These are phyloP conservation scores for Lachancea nothofagi DNA, from an alignment of 805 yeast genomes.

Conservation along the genomic window DNA sequence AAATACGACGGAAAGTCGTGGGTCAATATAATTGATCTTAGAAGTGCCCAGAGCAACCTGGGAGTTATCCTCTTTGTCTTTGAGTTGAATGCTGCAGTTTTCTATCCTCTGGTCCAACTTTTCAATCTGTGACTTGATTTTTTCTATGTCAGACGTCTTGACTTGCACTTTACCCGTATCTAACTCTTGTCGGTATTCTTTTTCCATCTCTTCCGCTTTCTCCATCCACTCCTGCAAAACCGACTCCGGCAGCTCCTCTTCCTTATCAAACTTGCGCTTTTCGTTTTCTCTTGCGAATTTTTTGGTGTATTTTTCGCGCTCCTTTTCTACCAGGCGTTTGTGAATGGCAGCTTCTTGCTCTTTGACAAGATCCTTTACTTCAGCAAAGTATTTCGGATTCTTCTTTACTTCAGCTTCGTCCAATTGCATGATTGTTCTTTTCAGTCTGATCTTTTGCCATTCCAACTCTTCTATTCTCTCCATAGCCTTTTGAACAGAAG, in stretches of 20 bases:
- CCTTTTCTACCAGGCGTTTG: constrained; percentile 54
- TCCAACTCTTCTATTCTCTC: constrained; percentile 73
- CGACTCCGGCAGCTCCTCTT: constrained; percentile 46
- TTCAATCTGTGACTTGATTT: constrained; percentile 63
- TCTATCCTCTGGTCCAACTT: constrained; percentile 65
- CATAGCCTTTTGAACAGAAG: constrained; percentile 69
- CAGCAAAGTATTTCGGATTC: constrained; percentile 56
- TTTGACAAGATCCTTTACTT: constrained; percentile 57
- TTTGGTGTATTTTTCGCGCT: constrained; percentile 55
- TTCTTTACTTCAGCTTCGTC: constrained; percentile 51
- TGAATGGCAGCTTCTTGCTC: constrained; percentile 61
- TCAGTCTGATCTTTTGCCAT: constrained; percentile 76
- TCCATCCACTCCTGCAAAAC: constrained; percentile 55
- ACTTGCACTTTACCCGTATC: constrained; percentile 54
- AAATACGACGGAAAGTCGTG: constrained; percentile 83
- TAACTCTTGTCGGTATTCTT: constrained; percentile 51
- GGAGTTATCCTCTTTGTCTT: constrained; percentile 91
- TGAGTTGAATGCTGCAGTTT: constrained; percentile 65
- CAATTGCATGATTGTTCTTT: constrained; percentile 60
- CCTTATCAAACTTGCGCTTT: constrained; percentile 53
- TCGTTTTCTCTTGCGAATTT: constrained; percentile 76
- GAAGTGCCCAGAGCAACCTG: constrained; percentile 91
- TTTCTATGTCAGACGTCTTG: constrained; percentile 57
- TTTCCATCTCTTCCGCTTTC: constrained; percentile 47
- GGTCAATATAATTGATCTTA: constrained; percentile 92